A percentile compares a stretch with the other conserved stretches of the same genome.
Evolutionary conservation across 805 yeast species (phyloP).

Genomic region (Ogataea paradorogensis): DNA sequence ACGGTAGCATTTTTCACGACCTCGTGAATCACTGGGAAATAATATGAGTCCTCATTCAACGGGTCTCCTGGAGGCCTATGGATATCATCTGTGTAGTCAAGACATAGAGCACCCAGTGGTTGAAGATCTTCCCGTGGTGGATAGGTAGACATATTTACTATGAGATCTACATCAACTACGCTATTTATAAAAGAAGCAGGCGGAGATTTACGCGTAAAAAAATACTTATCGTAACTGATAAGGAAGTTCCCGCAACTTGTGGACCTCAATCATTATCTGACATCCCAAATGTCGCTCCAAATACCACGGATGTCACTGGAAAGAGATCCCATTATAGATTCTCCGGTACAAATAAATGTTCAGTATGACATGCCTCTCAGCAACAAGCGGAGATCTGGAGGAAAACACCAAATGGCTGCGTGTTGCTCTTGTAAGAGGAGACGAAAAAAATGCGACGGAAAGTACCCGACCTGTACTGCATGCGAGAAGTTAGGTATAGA

Average conservation of each 20-base stretch:
- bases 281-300: background rate
- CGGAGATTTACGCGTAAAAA: background rate
- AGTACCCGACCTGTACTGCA: slow-evolving; percentile 45
- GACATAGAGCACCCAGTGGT: background rate
- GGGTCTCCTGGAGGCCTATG: background rate
- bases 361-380: background rate
- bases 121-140: background rate
- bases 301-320: background rate
- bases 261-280: no score
- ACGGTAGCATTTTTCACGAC: background rate
- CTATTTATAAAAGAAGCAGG: no score
- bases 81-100: background rate
- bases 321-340: no score
- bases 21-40: background rate
- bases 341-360: no score
- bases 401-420: slow-evolving; percentile 41
- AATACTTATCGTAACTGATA: no score
- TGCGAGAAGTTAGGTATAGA: slow-evolving; percentile 21
- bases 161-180: no score
- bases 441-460: slow-evolving; percentile 51
- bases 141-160: background rate
- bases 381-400: background rate
- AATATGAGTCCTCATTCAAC: background rate
- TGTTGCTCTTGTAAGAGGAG: slow-evolving; percentile 49
- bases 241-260: no score